Evolutionary conservation across 306 rosid species (phyloP).

Genomic region (Cajanus cajan): DNA sequence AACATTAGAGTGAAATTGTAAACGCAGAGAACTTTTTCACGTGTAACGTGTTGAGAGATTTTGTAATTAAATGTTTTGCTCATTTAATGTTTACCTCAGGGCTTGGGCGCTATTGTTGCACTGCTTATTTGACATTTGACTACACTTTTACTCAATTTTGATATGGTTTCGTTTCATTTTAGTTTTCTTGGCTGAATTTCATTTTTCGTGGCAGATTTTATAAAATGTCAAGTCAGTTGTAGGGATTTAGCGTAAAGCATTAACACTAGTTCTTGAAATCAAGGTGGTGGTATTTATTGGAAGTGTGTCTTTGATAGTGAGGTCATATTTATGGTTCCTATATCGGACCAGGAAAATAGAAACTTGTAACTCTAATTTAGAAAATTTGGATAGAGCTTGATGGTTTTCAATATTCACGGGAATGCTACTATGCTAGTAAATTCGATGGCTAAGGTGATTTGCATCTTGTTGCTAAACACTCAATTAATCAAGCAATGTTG

Average conservation of each 20-base stretch:
- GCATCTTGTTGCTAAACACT: background rate
- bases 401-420: background rate
- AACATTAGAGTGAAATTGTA: background rate
- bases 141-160: background rate
- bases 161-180: background rate
- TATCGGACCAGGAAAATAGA: background rate
- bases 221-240: background rate
- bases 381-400: constrained; percentile 3
- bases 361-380: background rate
- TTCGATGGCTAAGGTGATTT: background rate
- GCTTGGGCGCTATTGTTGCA: background rate
- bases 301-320: background rate
- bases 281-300: background rate
- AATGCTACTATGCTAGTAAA: constrained; percentile 6
- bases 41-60: background rate
- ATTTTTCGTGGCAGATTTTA: background rate
- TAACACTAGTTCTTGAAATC: background rate
- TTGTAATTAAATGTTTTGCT: background rate
- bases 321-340: constrained; percentile 6
- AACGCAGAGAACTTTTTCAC: background rate
- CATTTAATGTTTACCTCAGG: background rate
- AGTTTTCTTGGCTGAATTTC: background rate
- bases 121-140: background rate
- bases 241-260: background rate
- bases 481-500: background rate